Evolutionary conservation across 2,329 filamentous ascomycete species (phyloP).

Genomic region (Camillea tinctor): DNA sequence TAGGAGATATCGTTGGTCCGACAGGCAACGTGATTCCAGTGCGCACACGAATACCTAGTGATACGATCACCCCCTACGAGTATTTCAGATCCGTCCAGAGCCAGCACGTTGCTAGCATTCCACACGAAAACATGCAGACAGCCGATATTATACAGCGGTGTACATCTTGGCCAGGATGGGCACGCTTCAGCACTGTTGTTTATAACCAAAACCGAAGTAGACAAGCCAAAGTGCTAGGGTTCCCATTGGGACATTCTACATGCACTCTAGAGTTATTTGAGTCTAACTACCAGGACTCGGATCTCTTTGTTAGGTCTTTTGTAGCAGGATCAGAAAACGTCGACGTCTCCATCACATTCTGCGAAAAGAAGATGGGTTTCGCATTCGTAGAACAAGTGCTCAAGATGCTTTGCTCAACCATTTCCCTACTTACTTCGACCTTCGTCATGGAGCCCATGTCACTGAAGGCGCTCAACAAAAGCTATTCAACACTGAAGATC

Average conservation of each 20-base stretch:
- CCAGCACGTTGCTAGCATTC: conserved; percentile 47
- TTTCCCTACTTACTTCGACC: conserved; percentile 45
- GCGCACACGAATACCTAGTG: conserved; percentile 45
- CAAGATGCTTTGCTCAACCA: conserved; percentile 43
- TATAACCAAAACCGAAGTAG: conserved; percentile 48
- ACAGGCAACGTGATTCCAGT: conserved; percentile 48
- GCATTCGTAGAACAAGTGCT: conserved; percentile 45
- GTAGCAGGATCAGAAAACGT: conserved; percentile 36
- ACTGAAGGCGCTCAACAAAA: conserved; percentile 43
- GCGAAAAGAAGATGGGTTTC: conserved; percentile 41
- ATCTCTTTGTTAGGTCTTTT: conserved; percentile 46
- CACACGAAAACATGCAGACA: conserved; percentile 51
- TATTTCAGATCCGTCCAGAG: conserved; percentile 48
- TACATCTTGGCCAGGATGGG: conserved; percentile 54
- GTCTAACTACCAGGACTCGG: conserved; percentile 41
- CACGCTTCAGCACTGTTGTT: conserved; percentile 53
- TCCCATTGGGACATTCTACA: conserved; percentile 45
- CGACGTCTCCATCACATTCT: conserved; percentile 46
- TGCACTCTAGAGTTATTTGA: conserved; percentile 46
- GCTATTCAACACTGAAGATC: conserved; percentile 38
- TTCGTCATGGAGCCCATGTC: conserved; percentile 47
- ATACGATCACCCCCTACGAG: conserved; percentile 45
- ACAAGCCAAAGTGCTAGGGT: conserved; percentile 37
- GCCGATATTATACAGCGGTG: conserved; percentile 52
- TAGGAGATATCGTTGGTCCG: conserved; percentile 46